These are phyloP conservation scores for Lecanicillium sp. DNA, from an alignment of 2,329 filamentous ascomycete species.

Conservation along the genomic window DNA sequence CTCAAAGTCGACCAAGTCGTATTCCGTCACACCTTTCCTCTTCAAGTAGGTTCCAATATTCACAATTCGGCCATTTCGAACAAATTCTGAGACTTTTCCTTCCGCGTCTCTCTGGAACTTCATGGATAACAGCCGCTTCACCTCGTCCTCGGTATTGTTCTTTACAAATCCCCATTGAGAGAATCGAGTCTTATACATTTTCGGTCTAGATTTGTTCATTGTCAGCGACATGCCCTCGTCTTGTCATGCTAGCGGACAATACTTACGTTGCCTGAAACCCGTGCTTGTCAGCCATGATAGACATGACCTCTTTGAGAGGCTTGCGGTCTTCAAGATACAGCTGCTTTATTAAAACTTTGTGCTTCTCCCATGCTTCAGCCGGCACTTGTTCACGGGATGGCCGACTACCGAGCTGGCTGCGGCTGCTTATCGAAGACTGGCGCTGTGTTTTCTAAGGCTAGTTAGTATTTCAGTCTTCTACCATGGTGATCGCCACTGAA, in stretches of 20 bases:
- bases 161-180: slow-evolving; percentile 49
- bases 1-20: slow-evolving; percentile 41
- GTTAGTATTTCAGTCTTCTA: slow-evolving; percentile 3
- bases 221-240: too few species aligned
- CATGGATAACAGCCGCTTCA: slow-evolving; percentile 41
- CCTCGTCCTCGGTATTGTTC: slow-evolving; percentile 47
- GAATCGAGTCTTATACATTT: slow-evolving; percentile 50
- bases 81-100: slow-evolving; percentile 45
- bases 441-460: background rate
- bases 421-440: background rate
- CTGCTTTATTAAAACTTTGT: slow-evolving; percentile 36
- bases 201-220: slow-evolving; percentile 27
- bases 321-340: slow-evolving; percentile 42
- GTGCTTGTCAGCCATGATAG: slow-evolving; percentile 40
- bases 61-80: slow-evolving; percentile 43
- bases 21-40: slow-evolving; percentile 45
- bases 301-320: slow-evolving; percentile 45
- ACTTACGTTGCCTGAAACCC: slow-evolving; percentile 42
- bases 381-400: slow-evolving; percentile 35
- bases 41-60: slow-evolving; percentile 45
- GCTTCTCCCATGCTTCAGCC: slow-evolving; percentile 38
- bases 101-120: slow-evolving; percentile 46
- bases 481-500: background rate
- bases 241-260: too few species aligned
- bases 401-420: slow-evolving; percentile 14